phyloP scores from a whole-genome alignment of 192 early-diverging fungal genomes.

The Helicostylum pulchrum region DNA sequence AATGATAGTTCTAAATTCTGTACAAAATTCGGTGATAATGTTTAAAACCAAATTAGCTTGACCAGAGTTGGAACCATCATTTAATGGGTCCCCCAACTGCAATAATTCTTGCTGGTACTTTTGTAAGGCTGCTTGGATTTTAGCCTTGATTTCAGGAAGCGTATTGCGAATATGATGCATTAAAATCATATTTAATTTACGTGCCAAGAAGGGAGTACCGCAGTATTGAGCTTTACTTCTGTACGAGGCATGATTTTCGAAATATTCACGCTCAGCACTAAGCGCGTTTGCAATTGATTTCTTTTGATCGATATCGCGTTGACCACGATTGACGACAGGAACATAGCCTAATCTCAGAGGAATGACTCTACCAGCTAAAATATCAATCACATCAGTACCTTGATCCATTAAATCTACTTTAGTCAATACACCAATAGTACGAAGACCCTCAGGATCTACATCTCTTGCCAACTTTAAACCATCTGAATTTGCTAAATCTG shows the following conservation, averaged over 20 bases:
- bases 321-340: constrained; percentile 98
- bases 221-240: constrained; percentile 97
- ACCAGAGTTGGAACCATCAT: constrained; percentile 66
- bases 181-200: constrained; percentile 96
- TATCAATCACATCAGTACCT: constrained; percentile 99
- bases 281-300: constrained; percentile 79
- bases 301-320: constrained; percentile 93
- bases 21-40: constrained; percentile 98
- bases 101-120: constrained; percentile 87
- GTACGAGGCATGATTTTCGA: constrained; percentile 94
- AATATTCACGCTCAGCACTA: constrained; percentile 84
- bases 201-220: constrained; percentile 97
- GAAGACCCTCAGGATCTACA: constrained; percentile 96
- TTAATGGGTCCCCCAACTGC: constrained; percentile 87
- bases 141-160: constrained; percentile 98
- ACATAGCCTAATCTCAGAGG: constrained; percentile 97
- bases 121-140: constrained; percentile 79
- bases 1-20: constrained; percentile 92
- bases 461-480: constrained; percentile 98
- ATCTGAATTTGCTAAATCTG: constrained; percentile 98
- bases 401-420: constrained; percentile 99
- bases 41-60: constrained; percentile 90
- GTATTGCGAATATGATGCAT: constrained; percentile 99
- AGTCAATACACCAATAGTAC: constrained; percentile 99
- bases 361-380: constrained; percentile 95